These are phyloP conservation scores for Tolypocladium ovalisporum DNA, from an alignment of 2,329 filamentous ascomycete genomes.

Conservation along the genomic window DNA sequence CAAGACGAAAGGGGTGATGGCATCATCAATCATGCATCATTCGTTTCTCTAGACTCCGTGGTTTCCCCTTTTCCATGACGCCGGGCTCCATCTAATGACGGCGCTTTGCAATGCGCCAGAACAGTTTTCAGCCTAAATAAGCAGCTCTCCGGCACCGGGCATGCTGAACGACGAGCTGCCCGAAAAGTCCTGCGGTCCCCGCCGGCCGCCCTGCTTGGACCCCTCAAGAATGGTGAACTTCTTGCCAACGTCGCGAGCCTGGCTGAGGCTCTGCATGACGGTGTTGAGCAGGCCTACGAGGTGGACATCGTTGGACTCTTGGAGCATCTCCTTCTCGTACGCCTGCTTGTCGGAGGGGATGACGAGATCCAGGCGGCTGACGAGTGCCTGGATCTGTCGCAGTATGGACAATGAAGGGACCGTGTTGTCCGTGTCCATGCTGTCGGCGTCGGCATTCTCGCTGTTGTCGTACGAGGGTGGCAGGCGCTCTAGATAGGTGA, in stretches of 20 bases:
- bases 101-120: background rate
- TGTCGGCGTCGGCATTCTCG: slow-evolving; percentile 24
- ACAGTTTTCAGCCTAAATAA: slow-evolving; percentile 9
- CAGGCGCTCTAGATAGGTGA: slow-evolving; percentile 65
- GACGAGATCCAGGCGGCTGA: slow-evolving; percentile 73
- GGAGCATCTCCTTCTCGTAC: slow-evolving; percentile 60
- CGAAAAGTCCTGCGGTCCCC: slow-evolving; percentile 11
- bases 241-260: slow-evolving; percentile 62
- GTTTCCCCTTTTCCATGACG: background rate
- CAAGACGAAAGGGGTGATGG: background rate
- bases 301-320: slow-evolving; percentile 75
- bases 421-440: slow-evolving; percentile 25
- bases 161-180: slow-evolving; percentile 12
- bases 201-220: slow-evolving; percentile 12
- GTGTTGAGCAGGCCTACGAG: slow-evolving; percentile 66
- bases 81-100: background rate
- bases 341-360: slow-evolving; percentile 56
- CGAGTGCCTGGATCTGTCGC: slow-evolving; percentile 76
- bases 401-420: slow-evolving; percentile 60
- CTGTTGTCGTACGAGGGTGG: slow-evolving; percentile 53
- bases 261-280: slow-evolving; percentile 61
- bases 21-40: background rate
- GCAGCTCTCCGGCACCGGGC: slow-evolving; percentile 18
- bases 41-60: background rate
- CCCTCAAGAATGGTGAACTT: slow-evolving; percentile 56